Conservation (phyloP, 2,329 filamentous ascomycete genomes). For the Aspergillus sp. region DNA sequence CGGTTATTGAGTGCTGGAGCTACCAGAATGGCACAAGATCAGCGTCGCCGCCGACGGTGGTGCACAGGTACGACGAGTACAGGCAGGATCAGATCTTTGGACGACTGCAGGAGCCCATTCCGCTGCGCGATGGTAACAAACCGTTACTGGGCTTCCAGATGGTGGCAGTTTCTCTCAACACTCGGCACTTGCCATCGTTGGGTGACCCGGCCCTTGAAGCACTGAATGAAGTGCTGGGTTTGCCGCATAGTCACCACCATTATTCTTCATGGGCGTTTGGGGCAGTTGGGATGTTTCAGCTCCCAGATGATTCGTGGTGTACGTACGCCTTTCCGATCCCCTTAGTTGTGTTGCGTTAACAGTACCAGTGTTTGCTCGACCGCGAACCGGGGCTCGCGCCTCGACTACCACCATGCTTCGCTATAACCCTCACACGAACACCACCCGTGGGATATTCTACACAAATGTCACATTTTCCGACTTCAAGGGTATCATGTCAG, state of each 20-base stretch:
- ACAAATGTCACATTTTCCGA: background rate
- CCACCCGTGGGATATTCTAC: background rate
- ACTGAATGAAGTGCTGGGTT: background rate
- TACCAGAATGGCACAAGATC: background rate
- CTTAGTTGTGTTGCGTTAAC: background rate
- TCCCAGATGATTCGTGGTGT: background rate
- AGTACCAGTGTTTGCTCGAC: background rate
- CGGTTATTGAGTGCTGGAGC: background rate
- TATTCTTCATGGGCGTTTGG: background rate
- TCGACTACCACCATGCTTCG: background rate
- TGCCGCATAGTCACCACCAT: background rate
- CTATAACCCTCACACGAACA: background rate
- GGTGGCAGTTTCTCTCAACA: background rate
- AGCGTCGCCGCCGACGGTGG: background rate
- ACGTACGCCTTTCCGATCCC: background rate
- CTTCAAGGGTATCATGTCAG: background rate
- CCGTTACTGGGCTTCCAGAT: background rate
- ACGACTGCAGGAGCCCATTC: background rate
- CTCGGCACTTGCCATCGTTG: background rate
- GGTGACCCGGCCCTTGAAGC: background rate
- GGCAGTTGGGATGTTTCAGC: background rate
- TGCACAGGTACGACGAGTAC: background rate
- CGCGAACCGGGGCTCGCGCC: no score
- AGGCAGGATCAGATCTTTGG: background rate
- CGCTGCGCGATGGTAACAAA: background rate